These are phyloP conservation scores for Phaeophleospora eucalypticola DNA, from an alignment of 2,329 filamentous ascomycete genomes.

Conservation along the genomic window DNA sequence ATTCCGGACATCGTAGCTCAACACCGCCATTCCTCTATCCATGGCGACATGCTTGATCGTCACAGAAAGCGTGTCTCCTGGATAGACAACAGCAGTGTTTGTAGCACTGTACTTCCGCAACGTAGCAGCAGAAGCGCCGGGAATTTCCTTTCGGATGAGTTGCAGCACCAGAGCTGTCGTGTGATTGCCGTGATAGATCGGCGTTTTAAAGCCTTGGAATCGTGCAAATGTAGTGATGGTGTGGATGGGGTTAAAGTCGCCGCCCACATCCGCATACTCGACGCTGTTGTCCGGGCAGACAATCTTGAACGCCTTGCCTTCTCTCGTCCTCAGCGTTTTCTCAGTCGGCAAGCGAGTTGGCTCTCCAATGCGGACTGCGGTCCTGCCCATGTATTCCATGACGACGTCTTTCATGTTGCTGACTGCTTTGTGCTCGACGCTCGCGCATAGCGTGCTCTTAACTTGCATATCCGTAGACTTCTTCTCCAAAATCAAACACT, in stretches of 20 bases:
- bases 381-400: no score
- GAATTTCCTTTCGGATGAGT: neutral
- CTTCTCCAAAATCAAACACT: no score
- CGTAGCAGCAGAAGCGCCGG: neutral
- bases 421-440: no score
- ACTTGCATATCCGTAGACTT: no score
- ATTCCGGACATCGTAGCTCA: neutral
- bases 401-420: no score
- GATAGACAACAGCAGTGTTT: no score
- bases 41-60: neutral
- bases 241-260: constrained; percentile 1
- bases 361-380: neutral
- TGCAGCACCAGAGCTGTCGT: neutral
- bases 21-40: neutral
- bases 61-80: neutral
- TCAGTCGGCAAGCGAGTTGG: no score
- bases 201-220: neutral
- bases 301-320: neutral
- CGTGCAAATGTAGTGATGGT: neutral
- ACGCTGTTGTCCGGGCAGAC: neutral
- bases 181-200: constrained; percentile 1
- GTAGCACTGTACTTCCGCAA: neutral
- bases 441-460: no score
- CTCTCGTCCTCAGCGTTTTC: no score
- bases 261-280: neutral